Conservation (phyloP, 352 stramenopile genomes). For the Pythium scleroteichum region DNA sequence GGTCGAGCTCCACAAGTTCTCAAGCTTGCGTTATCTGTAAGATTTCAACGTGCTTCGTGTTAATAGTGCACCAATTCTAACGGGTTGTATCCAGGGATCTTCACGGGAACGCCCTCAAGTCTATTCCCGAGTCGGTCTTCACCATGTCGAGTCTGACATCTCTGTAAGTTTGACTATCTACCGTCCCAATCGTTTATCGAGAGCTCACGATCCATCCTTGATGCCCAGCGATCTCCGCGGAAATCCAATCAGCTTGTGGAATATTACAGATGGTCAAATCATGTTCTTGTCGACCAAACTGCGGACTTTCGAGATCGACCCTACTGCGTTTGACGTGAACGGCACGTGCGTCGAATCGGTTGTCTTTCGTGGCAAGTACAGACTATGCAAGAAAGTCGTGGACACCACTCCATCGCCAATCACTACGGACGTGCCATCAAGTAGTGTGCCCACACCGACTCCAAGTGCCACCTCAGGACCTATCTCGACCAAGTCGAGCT, state of each 20-base stretch:
- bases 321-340: slow-evolving; percentile 8
- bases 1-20: slow-evolving; percentile 9
- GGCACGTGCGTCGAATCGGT: slow-evolving; percentile 16
- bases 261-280: slow-evolving; percentile 9
- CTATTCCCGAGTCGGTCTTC: slow-evolving; percentile 20
- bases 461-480: neutral
- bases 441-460: neutral
- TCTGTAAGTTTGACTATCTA: slow-evolving; percentile 14
- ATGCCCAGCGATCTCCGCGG: slow-evolving; percentile 21
- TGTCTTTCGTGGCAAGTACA: slow-evolving; percentile 21
- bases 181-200: neutral
- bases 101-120: slow-evolving; percentile 17
- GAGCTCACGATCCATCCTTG: too few species aligned
- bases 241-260: slow-evolving; percentile 22
- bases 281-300: slow-evolving; percentile 22
- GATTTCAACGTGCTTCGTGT: slow-evolving; percentile 3
- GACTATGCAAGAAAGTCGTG: slow-evolving; percentile 19
- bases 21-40: slow-evolving; percentile 16
- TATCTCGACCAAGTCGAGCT: neutral
- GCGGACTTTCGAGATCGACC: slow-evolving; percentile 23
- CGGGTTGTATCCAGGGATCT: slow-evolving; percentile 4
- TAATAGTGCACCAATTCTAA: neutral
- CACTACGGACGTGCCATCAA: neutral
- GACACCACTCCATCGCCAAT: neutral
- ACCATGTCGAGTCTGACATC: slow-evolving; percentile 16